Evolutionary conservation across 1,284 basidiomycete species (phyloP), one percentile per base, ranked within the genome.

Genomic region (Pascua sp.): DNA sequence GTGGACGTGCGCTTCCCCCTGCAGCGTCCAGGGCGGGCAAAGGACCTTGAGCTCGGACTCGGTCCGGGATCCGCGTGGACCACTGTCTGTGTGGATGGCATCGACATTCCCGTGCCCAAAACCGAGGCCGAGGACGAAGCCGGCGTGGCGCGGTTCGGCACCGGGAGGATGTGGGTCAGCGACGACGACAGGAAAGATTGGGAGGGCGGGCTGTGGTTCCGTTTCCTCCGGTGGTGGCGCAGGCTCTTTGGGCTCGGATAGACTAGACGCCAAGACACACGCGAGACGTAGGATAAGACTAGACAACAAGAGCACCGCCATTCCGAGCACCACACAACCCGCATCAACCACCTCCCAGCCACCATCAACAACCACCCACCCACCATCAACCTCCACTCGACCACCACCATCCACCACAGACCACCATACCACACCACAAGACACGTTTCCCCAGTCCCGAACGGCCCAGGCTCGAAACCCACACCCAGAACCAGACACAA

Each of bases 91-190:
- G 55, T 68, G 12, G 64, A 57, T 17, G 60, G 59, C 47, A 49
- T 58, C 15, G 49, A 58, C 15, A 59, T 68, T 11, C 48, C 56
- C 18, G 55, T 69, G 38, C 66, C 67, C 0, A 60, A 57, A 39
- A 47, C 59, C 5, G 67, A 67, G 15, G 47, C 59, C 11, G 66
- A 71, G 47, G 66, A 63, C 15, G 59, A 62, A 17, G 66, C 71
- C 36, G 70, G 68, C 10, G 68, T 70, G n/a, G 56, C 72, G 11
- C 53, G 70, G 10, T 62, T 55, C 18, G 75, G 73, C 8, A 74
- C 72, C 11, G 77, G 74, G 1, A 50, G 69, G 13, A 69, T 71
- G 61, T 77, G 73, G 74, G 58, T 67, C 1, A 73, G 73, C 1
- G 47, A 53, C 11, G 55, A 65, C 18, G 39, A 55, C 36, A 60